These are phyloP conservation scores for Quercus parvula DNA, from an alignment of 306 rosid species.

Conservation along the genomic window DNA sequence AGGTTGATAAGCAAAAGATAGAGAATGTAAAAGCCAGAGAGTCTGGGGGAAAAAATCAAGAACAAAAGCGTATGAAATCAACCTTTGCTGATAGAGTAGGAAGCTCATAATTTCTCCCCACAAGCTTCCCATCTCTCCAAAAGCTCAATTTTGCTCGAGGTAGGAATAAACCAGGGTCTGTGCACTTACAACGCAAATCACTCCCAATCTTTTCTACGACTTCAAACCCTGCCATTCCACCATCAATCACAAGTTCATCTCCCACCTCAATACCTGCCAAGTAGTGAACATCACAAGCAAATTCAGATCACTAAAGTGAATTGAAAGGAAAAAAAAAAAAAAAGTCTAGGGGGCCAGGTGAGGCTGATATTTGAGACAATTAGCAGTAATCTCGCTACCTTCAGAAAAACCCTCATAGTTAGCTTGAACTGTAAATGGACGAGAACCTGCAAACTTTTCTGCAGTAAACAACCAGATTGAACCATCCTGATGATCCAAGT, in stretches of 20 bases:
- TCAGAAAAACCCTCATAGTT: conserved; percentile 76
- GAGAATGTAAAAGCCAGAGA: background rate
- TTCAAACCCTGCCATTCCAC: conserved; percentile 84
- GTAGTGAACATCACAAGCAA: conserved; percentile 8
- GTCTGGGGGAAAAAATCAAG: background rate
- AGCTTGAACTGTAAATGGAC: conserved; percentile 70
- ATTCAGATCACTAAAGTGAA: conserved; percentile 4
- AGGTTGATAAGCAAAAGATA: background rate
- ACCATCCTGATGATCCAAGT: conserved; percentile 54
- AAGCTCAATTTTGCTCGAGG: conserved; percentile 84
- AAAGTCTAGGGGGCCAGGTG: background rate
- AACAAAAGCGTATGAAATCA: background rate
- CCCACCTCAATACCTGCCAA: conserved; percentile 66
- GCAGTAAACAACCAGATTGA: conserved; percentile 74
- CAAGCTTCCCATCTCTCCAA: conserved; percentile 89
- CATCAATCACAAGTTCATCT: conserved; percentile 81
- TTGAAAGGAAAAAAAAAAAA: background rate
- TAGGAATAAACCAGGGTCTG: conserved; percentile 74
- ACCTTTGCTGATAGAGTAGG: conserved; percentile 80
- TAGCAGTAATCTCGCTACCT: conserved; percentile 37
- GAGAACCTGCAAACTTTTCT: conserved; percentile 59
- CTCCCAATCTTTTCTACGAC: conserved; percentile 62
- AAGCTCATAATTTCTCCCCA: conserved; percentile 52
- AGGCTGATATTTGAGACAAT: background rate
- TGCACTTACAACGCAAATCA: conserved; percentile 72